phyloP scores from a whole-genome alignment of 192 early-diverging fungal species.

The Umbelopsis sp. region DNA sequence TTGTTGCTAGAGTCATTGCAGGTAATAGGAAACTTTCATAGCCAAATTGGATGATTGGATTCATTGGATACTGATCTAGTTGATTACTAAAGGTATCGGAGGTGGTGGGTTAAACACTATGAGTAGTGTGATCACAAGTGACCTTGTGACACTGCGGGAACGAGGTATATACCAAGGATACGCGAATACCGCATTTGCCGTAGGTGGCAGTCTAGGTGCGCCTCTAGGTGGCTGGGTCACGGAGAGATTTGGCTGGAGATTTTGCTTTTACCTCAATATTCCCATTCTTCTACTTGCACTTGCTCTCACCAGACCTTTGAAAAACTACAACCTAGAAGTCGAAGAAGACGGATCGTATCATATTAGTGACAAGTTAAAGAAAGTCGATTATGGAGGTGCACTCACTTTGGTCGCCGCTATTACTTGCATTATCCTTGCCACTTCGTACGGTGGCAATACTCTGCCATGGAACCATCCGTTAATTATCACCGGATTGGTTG shows the following conservation, averaged over 20 bases:
- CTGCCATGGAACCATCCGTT: conserved; percentile 69
- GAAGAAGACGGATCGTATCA: conserved; percentile 44
- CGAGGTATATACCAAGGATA: conserved; percentile 63
- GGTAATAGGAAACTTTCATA: not conserved
- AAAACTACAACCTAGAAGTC: conserved; percentile 30
- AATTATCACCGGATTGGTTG: conserved; percentile 52
- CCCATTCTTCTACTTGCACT: conserved; percentile 67
- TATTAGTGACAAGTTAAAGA: conserved; percentile 56
- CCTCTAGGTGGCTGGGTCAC: conserved; percentile 86
- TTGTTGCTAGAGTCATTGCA: conserved; percentile 27
- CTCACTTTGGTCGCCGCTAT: conserved; percentile 49
- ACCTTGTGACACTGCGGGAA: conserved; percentile 64
- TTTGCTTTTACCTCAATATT: conserved; percentile 86
- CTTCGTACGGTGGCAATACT: conserved; percentile 71
- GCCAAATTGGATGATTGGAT: too few relatives aligned
- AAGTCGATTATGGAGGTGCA: conserved; percentile 72
- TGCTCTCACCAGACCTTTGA: conserved; percentile 42
- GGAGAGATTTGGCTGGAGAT: conserved; percentile 65
- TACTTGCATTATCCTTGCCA: conserved; percentile 67
- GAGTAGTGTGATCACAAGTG: conserved; percentile 63
- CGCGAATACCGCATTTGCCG: conserved; percentile 31
- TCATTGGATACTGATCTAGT: too few relatives aligned
- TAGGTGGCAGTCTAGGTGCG: conserved; percentile 80
- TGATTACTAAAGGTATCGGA: conserved; percentile 45
- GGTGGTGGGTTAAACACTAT: conserved; percentile 71